These are phyloP conservation scores for Nidularia sp. DNA, from an alignment of 768 basidiomycete species.

Conservation along the genomic window DNA sequence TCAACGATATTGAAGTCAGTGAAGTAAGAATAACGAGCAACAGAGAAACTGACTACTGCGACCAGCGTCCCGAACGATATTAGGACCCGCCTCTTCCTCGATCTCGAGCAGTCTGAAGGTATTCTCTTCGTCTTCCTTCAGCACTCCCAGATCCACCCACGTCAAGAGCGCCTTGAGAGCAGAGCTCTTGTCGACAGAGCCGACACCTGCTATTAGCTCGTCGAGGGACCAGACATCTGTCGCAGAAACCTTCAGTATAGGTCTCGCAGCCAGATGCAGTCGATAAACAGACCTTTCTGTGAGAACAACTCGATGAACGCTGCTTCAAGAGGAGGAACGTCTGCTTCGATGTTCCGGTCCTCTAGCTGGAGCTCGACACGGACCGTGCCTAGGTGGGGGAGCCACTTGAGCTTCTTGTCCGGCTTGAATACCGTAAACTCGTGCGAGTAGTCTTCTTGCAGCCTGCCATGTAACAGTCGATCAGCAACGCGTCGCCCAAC, in stretches of 20 bases:
- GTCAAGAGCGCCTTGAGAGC: constrained; percentile 74
- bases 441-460: constrained; percentile 72
- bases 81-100: constrained; percentile 37
- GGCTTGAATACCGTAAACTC: constrained; percentile 85
- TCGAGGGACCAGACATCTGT: constrained; percentile 71
- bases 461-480: constrained; percentile 29
- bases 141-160: constrained; percentile 80
- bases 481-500: not conserved
- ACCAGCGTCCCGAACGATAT: too few relatives aligned
- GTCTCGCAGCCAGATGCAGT: not conserved
- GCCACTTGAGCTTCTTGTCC: constrained; percentile 86
- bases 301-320: constrained; percentile 87
- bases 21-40: too few relatives aligned
- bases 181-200: constrained; percentile 57
- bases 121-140: constrained; percentile 64
- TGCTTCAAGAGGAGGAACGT: constrained; percentile 87
- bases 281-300: constrained; percentile 42
- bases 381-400: constrained; percentile 86
- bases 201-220: constrained; percentile 61
- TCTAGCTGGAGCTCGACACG: constrained; percentile 76
- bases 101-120: constrained; percentile 64
- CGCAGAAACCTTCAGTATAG: not conserved
- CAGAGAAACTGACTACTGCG: too few relatives aligned
- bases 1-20: too few relatives aligned
- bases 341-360: constrained; percentile 71